Evolutionary conservation across 176 grass and related monocot species (phyloP).

Genomic region (Avena eriantha): DNA sequence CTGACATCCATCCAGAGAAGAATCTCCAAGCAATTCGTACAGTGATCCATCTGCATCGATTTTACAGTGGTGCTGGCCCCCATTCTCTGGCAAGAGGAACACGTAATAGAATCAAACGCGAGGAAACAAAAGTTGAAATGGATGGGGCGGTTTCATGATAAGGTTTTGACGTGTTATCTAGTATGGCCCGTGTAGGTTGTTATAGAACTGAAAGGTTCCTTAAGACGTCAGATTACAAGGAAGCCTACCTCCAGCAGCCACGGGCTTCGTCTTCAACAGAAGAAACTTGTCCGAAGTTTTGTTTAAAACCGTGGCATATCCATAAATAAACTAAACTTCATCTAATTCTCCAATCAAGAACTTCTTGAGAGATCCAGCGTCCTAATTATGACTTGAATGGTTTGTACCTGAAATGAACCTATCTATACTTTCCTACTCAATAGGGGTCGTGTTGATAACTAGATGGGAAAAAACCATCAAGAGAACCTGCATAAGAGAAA

Average conservation of each 20-base stretch:
- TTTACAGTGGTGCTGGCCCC: slow-evolving; percentile 44
- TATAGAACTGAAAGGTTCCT: slow-evolving; percentile 39
- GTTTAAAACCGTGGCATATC: slow-evolving; percentile 26
- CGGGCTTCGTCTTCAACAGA: slow-evolving; percentile 66
- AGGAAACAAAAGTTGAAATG: slow-evolving; percentile 37
- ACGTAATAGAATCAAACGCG: slow-evolving; percentile 75
- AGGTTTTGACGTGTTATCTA: slow-evolving; percentile 31
- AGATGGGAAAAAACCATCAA: background rate
- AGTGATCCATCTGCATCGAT: slow-evolving; percentile 57
- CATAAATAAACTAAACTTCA: slow-evolving; percentile 28
- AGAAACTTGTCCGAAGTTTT: slow-evolving; percentile 33
- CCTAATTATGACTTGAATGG: slow-evolving; percentile 21
- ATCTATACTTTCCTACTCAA: slow-evolving; percentile 39
- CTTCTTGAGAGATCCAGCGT: slow-evolving; percentile 34
- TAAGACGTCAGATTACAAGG: slow-evolving; percentile 45
- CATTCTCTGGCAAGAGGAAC: slow-evolving; percentile 79
- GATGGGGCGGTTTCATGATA: slow-evolving; percentile 33
- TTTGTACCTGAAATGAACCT: slow-evolving; percentile 56
- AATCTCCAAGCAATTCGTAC: slow-evolving; percentile 57
- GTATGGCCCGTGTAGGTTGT: background rate
- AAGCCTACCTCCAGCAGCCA: slow-evolving; percentile 69
- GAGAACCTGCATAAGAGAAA: slow-evolving; percentile 48
- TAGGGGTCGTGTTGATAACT: slow-evolving; percentile 14
- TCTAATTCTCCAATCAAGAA: slow-evolving; percentile 32
- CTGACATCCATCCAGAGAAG: slow-evolving; percentile 50